Percentiles rank a stretch among this genome's conserved stretches.
Evolutionary conservation across 2,329 filamentous ascomycete genomes (phyloP).

Genomic region (Colletotrichum karsti): DNA sequence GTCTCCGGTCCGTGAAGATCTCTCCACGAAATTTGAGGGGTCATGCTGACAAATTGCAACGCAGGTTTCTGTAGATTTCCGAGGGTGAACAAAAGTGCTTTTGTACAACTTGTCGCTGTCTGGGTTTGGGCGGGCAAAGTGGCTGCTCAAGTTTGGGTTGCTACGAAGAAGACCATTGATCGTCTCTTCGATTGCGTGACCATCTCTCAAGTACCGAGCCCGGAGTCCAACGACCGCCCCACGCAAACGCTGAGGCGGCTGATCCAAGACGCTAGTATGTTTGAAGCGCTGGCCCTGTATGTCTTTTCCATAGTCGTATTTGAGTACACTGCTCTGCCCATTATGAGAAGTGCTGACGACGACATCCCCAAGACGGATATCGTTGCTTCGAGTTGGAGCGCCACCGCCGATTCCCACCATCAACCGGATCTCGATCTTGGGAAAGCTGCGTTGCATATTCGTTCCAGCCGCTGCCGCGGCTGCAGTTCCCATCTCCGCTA

Average conservation of each 20-base stretch:
- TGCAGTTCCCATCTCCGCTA: slow-evolving; percentile 30
- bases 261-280: slow-evolving; percentile 26
- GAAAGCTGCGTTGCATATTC: slow-evolving; percentile 40
- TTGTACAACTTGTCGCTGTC: slow-evolving; percentile 23
- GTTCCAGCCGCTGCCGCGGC: slow-evolving; percentile 31
- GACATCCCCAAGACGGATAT: slow-evolving; percentile 40
- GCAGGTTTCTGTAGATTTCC: not conserved
- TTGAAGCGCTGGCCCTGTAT: slow-evolving; percentile 30
- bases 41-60: slow-evolving; percentile 6
- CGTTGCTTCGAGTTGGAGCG: slow-evolving; percentile 40
- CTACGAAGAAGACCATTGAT: slow-evolving; percentile 13
- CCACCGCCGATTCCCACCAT: slow-evolving; percentile 46
- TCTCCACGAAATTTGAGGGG: not conserved
- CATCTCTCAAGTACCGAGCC: slow-evolving; percentile 14
- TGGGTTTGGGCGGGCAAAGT: slow-evolving; percentile 20
- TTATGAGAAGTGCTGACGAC: slow-evolving; percentile 9
- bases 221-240: slow-evolving; percentile 23
- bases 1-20: not conserved
- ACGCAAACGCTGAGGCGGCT: slow-evolving; percentile 28
- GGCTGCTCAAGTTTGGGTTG: slow-evolving; percentile 13
- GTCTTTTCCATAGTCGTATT: slow-evolving; percentile 37
- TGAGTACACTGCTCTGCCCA: slow-evolving; percentile 31
- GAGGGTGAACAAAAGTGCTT: slow-evolving; percentile 3
- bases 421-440: slow-evolving; percentile 38
- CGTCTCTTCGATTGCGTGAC: slow-evolving; percentile 24